A percentile compares a stretch with the other conserved stretches of the same genome.
phyloP scores from a whole-genome alignment of 2,329 filamentous ascomycete genomes.

The Nemania sp. region DNA sequence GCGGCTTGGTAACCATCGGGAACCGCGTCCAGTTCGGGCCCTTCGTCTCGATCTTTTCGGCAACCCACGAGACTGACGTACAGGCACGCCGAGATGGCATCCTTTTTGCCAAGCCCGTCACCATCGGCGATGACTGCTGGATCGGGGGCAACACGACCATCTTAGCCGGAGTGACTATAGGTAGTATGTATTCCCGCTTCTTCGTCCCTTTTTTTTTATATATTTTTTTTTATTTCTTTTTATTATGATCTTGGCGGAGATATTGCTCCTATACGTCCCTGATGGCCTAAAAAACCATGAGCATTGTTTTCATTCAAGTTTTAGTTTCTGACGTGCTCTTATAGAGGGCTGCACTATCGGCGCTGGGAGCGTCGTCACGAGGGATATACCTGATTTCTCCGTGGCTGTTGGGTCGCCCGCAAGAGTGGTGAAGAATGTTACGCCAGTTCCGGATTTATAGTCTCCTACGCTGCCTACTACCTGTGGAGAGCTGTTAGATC shows the following conservation, averaged over 20 bases:
- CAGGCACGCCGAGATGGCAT: conserved; percentile 60
- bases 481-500: too few species aligned
- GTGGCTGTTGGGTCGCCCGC: conserved; percentile 64
- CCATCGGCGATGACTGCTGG: conserved; percentile 67
- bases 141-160: conserved; percentile 64
- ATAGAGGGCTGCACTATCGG: conserved; percentile 61
- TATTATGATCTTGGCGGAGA: neutral
- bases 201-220: neutral
- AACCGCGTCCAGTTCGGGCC: conserved; percentile 78
- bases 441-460: conserved; percentile 49
- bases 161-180: conserved; percentile 65
- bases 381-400: conserved; percentile 60
- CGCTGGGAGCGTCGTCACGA: conserved; percentile 63
- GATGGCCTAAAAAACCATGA: neutral
- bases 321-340: neutral
- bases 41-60: conserved; percentile 77
- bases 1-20: conserved; percentile 76
- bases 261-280: neutral
- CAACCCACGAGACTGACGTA: conserved; percentile 76
- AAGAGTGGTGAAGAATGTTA: conserved; percentile 61
- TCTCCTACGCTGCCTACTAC: too few species aligned
- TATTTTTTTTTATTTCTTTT: neutral
- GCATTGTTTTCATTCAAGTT: too few species aligned
- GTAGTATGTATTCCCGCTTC: conserved; percentile 43
- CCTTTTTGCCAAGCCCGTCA: conserved; percentile 61